phyloP scores from a whole-genome alignment of 2,329 filamentous ascomycete genomes.

The Chaetomium sp. region DNA sequence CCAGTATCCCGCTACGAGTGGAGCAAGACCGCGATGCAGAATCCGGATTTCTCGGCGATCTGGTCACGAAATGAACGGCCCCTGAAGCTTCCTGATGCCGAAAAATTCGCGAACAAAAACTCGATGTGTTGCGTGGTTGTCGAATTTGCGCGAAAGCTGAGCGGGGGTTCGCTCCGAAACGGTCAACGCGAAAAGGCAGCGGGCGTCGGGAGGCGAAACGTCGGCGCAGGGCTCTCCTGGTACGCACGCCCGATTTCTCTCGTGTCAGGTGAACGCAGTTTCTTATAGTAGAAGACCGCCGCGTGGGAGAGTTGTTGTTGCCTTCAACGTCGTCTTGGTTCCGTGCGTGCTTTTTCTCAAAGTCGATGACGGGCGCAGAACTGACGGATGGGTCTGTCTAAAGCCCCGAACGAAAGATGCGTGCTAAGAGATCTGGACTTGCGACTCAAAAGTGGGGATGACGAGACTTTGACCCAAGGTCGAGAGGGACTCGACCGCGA shows the following conservation, averaged over 20 bases:
- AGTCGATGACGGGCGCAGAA: slow-evolving; percentile 16
- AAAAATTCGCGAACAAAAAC: slow-evolving; percentile 12
- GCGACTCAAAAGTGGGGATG: slow-evolving; percentile 36
- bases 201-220: slow-evolving; percentile 15
- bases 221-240: slow-evolving; percentile 14
- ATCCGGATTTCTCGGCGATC: slow-evolving; percentile 58
- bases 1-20: slow-evolving; percentile 67
- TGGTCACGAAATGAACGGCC: slow-evolving; percentile 38
- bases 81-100: slow-evolving; percentile 18
- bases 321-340: slow-evolving; percentile 15
- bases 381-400: slow-evolving; percentile 15
- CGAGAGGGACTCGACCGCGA: slow-evolving; percentile 26
- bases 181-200: slow-evolving; percentile 6
- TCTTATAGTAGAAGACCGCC: not conserved
- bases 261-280: slow-evolving; percentile 2
- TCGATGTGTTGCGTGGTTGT: slow-evolving; percentile 17
- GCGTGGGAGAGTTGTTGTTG: slow-evolving; percentile 9
- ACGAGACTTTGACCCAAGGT: slow-evolving; percentile 31
- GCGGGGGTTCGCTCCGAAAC: slow-evolving; percentile 3
- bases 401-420: slow-evolving; percentile 19
- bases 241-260: slow-evolving; percentile 16
- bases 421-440: slow-evolving; percentile 25
- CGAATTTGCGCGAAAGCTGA: slow-evolving; percentile 1
- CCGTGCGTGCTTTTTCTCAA: slow-evolving; percentile 19
- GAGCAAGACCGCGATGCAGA: slow-evolving; percentile 59